A percentile compares a stretch with the other conserved stretches of the same genome.
phyloP scores from a whole-genome alignment of 306 rosid genomes.

The Rosa rugosa region DNA sequence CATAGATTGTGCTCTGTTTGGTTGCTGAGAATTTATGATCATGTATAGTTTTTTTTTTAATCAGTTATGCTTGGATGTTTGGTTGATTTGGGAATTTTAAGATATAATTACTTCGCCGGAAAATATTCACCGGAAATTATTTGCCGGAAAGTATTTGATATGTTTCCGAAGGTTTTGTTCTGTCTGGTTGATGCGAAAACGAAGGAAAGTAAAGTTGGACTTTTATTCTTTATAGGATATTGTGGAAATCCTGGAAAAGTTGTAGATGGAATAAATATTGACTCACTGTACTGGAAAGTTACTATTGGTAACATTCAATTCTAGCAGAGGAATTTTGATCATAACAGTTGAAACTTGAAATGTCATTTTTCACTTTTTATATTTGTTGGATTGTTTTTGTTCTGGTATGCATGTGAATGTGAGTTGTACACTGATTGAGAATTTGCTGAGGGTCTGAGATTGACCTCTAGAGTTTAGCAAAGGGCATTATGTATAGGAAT shows the following conservation, averaged over 20 bases:
- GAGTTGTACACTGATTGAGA: not conserved
- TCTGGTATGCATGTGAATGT: not conserved
- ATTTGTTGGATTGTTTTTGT: not conserved
- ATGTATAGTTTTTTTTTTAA: not conserved
- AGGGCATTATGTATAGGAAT: not conserved
- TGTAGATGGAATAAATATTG: not conserved
- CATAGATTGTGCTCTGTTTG: not conserved
- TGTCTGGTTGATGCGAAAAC: slow-evolving; percentile 2
- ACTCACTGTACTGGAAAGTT: not conserved
- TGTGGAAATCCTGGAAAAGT: slow-evolving; percentile 4
- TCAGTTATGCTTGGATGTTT: not conserved
- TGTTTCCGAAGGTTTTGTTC: not conserved
- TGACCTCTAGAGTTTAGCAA: not conserved
- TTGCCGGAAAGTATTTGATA: not conserved
- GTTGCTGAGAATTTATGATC: slow-evolving; percentile 6
- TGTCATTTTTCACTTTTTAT: not conserved
- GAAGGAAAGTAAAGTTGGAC: not conserved
- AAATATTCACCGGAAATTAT: not conserved
- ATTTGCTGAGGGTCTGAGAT: not conserved
- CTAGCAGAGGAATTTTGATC: not conserved
- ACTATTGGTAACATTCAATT: not conserved
- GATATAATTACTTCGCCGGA: not conserved
- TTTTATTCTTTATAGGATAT: not conserved
- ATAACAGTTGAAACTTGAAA: not conserved
- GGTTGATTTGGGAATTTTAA: not conserved